Evolutionary conservation across 257 asterid species (phyloP).

Genomic region (Agastache rugosa): DNA sequence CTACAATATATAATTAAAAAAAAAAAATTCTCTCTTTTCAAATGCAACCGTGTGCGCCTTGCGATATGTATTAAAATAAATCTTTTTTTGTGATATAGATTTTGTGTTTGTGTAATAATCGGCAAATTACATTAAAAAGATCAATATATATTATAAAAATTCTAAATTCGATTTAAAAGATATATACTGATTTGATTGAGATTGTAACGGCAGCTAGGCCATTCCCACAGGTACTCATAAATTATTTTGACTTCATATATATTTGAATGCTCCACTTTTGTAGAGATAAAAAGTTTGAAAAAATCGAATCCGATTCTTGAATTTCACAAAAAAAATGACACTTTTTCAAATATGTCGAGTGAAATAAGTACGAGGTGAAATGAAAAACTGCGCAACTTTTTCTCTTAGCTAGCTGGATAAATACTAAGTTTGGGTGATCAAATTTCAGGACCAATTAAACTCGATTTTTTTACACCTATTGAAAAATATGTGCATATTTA

Average conservation of each 20-base stretch:
- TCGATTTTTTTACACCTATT: slow-evolving; percentile 1
- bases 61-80: too few relatives aligned
- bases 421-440: background rate
- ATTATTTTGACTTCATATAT: background rate
- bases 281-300: background rate
- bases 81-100: too few relatives aligned
- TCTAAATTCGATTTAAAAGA: background rate
- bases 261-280: background rate
- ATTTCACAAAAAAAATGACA: background rate
- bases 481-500: background rate
- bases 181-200: background rate
- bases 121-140: too few relatives aligned
- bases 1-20: background rate
- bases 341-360: background rate
- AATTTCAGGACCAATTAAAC: background rate
- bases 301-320: slow-evolving; percentile 13
- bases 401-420: background rate
- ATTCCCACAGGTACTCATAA: background rate
- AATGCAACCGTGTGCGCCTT: slow-evolving; percentile 14
- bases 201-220: background rate
- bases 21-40: background rate
- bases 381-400: background rate
- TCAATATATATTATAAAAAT: background rate
- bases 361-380: background rate
- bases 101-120: too few relatives aligned